Evolutionary conservation across 805 yeast species (phyloP).

Genomic region (Metschnikowia sp.): DNA sequence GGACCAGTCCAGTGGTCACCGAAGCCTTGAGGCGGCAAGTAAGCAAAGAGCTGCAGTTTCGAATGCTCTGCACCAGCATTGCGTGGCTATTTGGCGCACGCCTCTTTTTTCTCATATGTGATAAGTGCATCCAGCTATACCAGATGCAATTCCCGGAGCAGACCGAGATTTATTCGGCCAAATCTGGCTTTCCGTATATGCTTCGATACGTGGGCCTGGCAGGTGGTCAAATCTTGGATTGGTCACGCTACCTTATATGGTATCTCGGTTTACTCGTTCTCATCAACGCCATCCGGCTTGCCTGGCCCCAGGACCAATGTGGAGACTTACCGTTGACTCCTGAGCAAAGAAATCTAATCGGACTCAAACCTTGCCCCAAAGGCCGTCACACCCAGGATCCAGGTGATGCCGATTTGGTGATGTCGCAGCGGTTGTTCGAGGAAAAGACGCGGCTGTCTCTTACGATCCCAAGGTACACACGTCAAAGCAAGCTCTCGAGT

Average conservation of each 20-base stretch:
- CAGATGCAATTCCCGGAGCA: too few relatives aligned
- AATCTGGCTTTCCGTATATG: too few relatives aligned
- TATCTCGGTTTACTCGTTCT: slow-evolving; percentile 25
- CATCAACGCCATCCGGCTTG: slow-evolving; percentile 25
- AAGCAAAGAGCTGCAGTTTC: slow-evolving; percentile 37
- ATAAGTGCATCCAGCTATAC: not conserved
- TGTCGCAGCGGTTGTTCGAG: slow-evolving; percentile 24
- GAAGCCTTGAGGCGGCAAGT: slow-evolving; percentile 45
- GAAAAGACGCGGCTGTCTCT: slow-evolving; percentile 10
- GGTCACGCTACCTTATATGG: slow-evolving; percentile 13
- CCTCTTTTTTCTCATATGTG: slow-evolving; percentile 17
- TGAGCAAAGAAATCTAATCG: slow-evolving; percentile 45
- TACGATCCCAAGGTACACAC: slow-evolving; percentile 22
- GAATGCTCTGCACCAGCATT: slow-evolving; percentile 27
- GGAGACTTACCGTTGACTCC: slow-evolving; percentile 47
- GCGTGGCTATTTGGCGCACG: slow-evolving; percentile 27
- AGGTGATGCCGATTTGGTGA: slow-evolving; percentile 18
- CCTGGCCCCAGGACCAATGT: slow-evolving; percentile 48
- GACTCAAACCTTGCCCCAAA: slow-evolving; percentile 25
- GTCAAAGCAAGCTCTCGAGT: slow-evolving; percentile 7
- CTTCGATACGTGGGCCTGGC: too few relatives aligned
- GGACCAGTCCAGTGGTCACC: slow-evolving; percentile 42
- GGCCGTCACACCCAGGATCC: slow-evolving; percentile 7
- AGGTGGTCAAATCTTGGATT: not conserved
- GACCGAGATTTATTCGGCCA: too few relatives aligned